Evolutionary conservation across 2,329 filamentous ascomycete species (phyloP).

Genomic region (Hypomyces perniciosus): DNA sequence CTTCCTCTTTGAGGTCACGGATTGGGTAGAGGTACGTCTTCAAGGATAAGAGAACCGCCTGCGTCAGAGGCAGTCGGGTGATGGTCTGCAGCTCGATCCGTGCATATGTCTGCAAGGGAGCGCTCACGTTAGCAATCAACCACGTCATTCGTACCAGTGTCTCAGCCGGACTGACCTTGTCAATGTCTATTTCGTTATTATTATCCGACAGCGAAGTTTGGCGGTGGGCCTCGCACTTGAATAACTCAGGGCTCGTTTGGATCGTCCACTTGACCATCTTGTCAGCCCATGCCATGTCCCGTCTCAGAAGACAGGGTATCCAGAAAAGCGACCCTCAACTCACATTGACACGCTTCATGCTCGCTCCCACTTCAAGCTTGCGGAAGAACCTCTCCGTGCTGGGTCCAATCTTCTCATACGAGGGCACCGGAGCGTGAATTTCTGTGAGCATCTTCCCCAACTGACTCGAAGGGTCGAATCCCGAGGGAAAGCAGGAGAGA

Average conservation of each 20-base stretch:
- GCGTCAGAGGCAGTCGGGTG: slow-evolving; percentile 41
- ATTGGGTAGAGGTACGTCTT: slow-evolving; percentile 50
- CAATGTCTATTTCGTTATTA: slow-evolving; percentile 9
- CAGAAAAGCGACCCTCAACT: slow-evolving; percentile 7
- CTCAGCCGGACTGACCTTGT: not conserved
- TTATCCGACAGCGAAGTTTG: not conserved
- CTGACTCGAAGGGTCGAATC: slow-evolving; percentile 46
- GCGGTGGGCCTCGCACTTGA: slow-evolving; percentile 33
- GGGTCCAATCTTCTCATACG: slow-evolving; percentile 46
- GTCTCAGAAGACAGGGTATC: not conserved
- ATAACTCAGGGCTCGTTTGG: slow-evolving; percentile 38
- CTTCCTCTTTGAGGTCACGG: slow-evolving; percentile 43
- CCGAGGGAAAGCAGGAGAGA: slow-evolving; percentile 46
- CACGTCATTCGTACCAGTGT: too few species aligned
- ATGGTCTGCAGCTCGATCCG: slow-evolving; percentile 48
- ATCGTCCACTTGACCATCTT: slow-evolving; percentile 39
- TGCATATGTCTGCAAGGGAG: slow-evolving; percentile 17
- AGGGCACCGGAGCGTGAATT: slow-evolving; percentile 48
- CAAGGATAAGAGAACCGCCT: slow-evolving; percentile 47
- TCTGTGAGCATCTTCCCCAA: slow-evolving; percentile 42
- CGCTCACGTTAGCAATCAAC: not conserved
- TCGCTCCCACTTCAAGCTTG: slow-evolving; percentile 41
- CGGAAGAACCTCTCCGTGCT: slow-evolving; percentile 52
- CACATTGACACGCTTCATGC: slow-evolving; percentile 46
- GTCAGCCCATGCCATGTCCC: not conserved